Evolutionary conservation across 2,329 filamentous ascomycete species (phyloP), one percentile per base, ranked within the genome.

Genomic region (Sarocladium brachiariae): DNA sequence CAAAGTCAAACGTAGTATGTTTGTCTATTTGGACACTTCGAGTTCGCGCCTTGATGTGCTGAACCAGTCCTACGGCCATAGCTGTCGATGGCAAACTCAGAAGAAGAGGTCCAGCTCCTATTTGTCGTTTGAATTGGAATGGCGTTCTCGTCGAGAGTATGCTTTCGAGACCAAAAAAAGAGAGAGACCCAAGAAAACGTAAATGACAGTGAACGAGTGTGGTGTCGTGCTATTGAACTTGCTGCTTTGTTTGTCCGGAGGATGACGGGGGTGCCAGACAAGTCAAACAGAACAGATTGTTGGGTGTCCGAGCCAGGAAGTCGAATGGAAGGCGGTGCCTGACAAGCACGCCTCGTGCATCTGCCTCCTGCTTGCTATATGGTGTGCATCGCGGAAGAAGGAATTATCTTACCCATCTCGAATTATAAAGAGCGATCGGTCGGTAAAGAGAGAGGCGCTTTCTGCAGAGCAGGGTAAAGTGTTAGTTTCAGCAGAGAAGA

Each of bases 11-110:
- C 4, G 43, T 14, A 9, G 43, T 50, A 4, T 53, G 54, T 52
- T 63, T 67, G 52, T 77, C 73, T 49, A 77, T 64, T 54, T 78
- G 75, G 35, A 76, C 64, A 58, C 74, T 78, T 56, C 70, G 70
- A 51, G 71, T 68, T 52, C 74, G 74, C 52, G 65, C 60, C 57
- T 68, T 74, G 56, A 65, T 66, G 51, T 75, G 68, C 24, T 70
- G 61, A 35, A 69, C 65, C 60, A 74, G 61, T 54, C 73, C 69
- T 58, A 72, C 59, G 16, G 66, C 56, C 70, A 73, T 72, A 14
- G 24, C 31, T 10, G 18, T 39, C 21, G 13, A 8, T 18, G 58
- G 52, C 61, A 54, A 55, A 47, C 56, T 51, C 67, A 62, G 63
- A 67, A 68, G 52, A 52, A 60, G 57, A 46, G 19, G 51, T 50